Conservation (phyloP, 441 rosid species). For the Gossypium aridum region DNA sequence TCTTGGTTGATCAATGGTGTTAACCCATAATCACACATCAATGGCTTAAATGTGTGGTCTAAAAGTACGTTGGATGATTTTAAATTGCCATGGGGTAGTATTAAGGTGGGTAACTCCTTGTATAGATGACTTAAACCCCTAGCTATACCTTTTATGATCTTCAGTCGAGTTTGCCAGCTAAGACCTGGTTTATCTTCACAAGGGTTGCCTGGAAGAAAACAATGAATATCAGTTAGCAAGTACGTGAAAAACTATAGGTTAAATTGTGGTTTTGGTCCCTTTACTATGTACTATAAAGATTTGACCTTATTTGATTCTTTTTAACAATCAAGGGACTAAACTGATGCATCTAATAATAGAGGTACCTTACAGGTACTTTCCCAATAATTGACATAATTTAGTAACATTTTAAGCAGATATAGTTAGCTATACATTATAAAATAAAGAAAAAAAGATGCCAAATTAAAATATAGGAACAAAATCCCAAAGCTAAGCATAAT, state of each 20-base stretch:
- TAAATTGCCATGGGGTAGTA: not conserved
- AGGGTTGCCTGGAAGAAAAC: not conserved
- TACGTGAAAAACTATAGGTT: not conserved
- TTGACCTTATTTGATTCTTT: no score
- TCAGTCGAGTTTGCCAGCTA: not conserved
- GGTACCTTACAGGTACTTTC: no score
- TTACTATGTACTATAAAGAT: no score
- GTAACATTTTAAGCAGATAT: no score
- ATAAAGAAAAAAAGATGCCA: no score
- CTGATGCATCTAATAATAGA: no score
- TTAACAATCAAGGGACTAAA: no score
- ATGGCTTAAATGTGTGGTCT: not conserved
- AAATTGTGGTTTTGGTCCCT: not conserved
- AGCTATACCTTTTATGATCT: not conserved
- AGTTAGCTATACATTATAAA: no score
- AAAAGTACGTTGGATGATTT: not conserved
- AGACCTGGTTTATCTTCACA: not conserved
- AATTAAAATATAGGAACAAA: no score
- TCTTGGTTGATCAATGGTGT: not conserved
- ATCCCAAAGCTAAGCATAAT: no score
- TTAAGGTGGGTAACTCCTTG: not conserved
- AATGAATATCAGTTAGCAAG: not conserved
- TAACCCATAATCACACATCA: not conserved
- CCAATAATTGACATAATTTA: no score
- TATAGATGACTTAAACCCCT: not conserved